Conservation (phyloP, 2,329 filamentous ascomycete species). For the Orbilia quercus region DNA sequence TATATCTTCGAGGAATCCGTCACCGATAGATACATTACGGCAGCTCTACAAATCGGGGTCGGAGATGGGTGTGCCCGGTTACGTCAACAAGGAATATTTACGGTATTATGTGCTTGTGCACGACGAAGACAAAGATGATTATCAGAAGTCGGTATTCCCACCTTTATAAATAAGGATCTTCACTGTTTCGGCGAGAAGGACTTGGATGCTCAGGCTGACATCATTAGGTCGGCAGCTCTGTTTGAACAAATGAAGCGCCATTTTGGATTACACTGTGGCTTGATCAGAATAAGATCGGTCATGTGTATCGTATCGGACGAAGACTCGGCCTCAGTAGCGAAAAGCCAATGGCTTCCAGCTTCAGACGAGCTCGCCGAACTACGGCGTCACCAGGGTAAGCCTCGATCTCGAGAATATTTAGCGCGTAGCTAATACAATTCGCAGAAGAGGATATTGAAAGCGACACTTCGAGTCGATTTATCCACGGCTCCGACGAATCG, state of each 20-base stretch:
- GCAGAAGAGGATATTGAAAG: slow-evolving; percentile 75
- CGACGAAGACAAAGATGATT: slow-evolving; percentile 94
- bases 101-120: slow-evolving; percentile 97
- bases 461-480: slow-evolving; percentile 76
- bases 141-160: slow-evolving; percentile 70
- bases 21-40: slow-evolving; percentile 86
- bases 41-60: slow-evolving; percentile 79
- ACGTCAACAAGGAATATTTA: slow-evolving; percentile 91
- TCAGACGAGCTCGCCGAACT: slow-evolving; percentile 84
- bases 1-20: slow-evolving; percentile 86
- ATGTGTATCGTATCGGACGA: slow-evolving; percentile 90
- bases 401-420: background rate
- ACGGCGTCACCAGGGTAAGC: slow-evolving; percentile 63
- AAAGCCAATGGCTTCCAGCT: slow-evolving; percentile 88
- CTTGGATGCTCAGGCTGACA: slow-evolving; percentile 49
- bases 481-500: slow-evolving; percentile 91
- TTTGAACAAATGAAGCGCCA: slow-evolving; percentile 99
- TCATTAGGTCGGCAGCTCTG: slow-evolving; percentile 75
- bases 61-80: slow-evolving; percentile 80
- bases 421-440: slow-evolving; percentile 18
- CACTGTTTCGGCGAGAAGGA: slow-evolving; percentile 1
- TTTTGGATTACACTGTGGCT: slow-evolving; percentile 92
- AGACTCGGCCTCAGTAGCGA: slow-evolving; percentile 83
- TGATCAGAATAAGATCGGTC: slow-evolving; percentile 83
- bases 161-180: background rate